Conservation (phyloP, 2,329 filamentous ascomycete species). For the Lecanicillium sp. region DNA sequence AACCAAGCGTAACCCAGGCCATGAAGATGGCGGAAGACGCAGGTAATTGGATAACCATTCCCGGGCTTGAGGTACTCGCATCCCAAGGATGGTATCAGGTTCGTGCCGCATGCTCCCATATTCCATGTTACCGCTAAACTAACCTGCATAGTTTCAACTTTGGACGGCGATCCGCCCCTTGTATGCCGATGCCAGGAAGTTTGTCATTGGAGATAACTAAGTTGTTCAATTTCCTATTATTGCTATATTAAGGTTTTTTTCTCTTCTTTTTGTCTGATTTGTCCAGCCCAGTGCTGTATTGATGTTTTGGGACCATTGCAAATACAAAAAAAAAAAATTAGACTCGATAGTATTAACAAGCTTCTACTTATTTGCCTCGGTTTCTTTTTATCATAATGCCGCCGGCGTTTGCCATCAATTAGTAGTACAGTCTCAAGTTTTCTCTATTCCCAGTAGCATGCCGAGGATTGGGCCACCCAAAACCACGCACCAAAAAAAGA, state of each 20-base stretch:
- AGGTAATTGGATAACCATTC: slow-evolving; percentile 70
- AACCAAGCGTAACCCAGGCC: slow-evolving; percentile 71
- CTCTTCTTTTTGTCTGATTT: too few relatives aligned
- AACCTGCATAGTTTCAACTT: slow-evolving; percentile 54
- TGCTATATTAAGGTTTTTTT: too few relatives aligned
- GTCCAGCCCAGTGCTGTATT: too few relatives aligned
- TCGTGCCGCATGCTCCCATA: slow-evolving; percentile 22
- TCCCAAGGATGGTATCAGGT: slow-evolving; percentile 88
- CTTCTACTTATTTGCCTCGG: too few relatives aligned
- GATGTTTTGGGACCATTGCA: too few relatives aligned
- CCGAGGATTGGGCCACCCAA: too few relatives aligned
- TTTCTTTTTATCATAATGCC: too few relatives aligned
- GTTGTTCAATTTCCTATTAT: too few relatives aligned
- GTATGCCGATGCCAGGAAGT: slow-evolving; percentile 59
- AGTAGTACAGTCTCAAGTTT: neutral
- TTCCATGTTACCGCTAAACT: slow-evolving; percentile 12
- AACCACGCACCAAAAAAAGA: too few relatives aligned
- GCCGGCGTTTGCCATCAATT: neutral
- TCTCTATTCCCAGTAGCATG: slow-evolving; percentile 4
- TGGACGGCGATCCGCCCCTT: slow-evolving; percentile 78
- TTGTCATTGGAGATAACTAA: slow-evolving; percentile 37
- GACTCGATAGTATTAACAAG: too few relatives aligned
- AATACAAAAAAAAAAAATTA: too few relatives aligned
- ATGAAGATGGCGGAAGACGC: slow-evolving; percentile 75
- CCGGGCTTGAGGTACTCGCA: slow-evolving; percentile 81